Evolutionary conservation across 176 grass and related monocot species (phyloP), one percentile per base, ranked within the genome.

Genomic region (Zizania latifolia): DNA sequence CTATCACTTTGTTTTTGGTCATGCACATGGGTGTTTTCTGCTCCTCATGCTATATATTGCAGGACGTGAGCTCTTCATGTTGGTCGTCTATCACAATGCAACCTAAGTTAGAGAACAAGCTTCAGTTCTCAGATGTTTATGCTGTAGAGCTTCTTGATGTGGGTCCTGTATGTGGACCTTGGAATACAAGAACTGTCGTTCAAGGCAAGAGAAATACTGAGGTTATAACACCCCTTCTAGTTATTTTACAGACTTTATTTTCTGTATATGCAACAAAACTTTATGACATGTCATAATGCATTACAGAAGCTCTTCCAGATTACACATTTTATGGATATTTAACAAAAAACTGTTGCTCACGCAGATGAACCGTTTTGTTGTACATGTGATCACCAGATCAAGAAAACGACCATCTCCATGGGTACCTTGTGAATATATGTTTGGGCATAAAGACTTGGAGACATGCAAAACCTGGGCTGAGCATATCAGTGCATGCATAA

Each of bases 111-210:
- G 81, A 87, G 32, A 87, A 17, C 5, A 37, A 80, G 55, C 87
- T 93, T 40, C 83, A 77, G 13, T 97, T 91, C 77, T 65, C 81
- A 59, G 82, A 97, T 92, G 48, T 97, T 22, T 97, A 97, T 76
- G 90, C 90, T 29, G 65, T 93, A 78, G 88, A 97, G 74, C 84
- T 84, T 33, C 87, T 91, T 63, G 81, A 80, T 28, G 78, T 82
- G 69, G 90, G 94, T 56, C 78, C 48, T 70, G 23, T 93, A 6
- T 65, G 68, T 72, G 84, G 75, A 71, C 78, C 86, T 81, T 87
- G 81, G 76, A 84, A 80, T 78, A 19, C 73, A 62, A 72, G 36
- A 64, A 63, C 70, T 48, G 78, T 71, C 73, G 40, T 85, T 68
- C 70, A 69, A 65, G 75, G 79, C 84, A 82, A 77, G 55, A 79